phyloP scores from a whole-genome alignment of 768 basidiomycete species.

The Suillus ampliporus region DNA sequence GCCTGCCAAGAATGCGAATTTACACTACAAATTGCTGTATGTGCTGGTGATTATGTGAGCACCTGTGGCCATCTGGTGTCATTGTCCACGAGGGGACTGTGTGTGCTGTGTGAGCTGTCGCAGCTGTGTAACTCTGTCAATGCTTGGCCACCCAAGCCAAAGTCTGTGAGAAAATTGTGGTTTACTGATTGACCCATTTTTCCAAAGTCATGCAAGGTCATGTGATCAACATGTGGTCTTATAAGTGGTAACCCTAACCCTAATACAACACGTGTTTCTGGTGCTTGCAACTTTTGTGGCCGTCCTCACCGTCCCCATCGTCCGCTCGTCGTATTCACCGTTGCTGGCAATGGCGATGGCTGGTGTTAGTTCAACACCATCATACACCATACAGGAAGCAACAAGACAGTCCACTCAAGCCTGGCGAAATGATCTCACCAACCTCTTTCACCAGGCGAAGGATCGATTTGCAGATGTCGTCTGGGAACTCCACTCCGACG shows the following conservation, averaged over 20 bases:
- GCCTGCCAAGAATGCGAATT: too few species aligned
- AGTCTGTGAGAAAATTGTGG: too few species aligned
- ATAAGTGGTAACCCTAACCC: slow-evolving; percentile 15
- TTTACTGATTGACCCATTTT: too few species aligned
- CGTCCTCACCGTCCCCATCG: background rate
- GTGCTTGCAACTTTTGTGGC: slow-evolving; percentile 7
- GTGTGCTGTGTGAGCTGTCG: too few species aligned
- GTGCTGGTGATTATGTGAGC: too few species aligned
- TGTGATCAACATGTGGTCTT: too few species aligned
- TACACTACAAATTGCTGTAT: too few species aligned
- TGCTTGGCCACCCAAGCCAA: too few species aligned
- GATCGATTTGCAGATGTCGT: slow-evolving; percentile 96
- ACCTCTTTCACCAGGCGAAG: slow-evolving; percentile 82
- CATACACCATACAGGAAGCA: slow-evolving; percentile 63
- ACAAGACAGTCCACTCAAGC: slow-evolving; percentile 65
- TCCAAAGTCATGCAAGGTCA: too few species aligned
- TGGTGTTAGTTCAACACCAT: slow-evolving; percentile 37
- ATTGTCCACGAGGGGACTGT: too few species aligned
- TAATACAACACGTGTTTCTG: slow-evolving; percentile 14
- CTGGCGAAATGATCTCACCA: slow-evolving; percentile 84
- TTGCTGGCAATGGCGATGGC: slow-evolving; percentile 14
- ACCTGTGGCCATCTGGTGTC: too few species aligned
- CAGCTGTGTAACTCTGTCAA: too few species aligned
- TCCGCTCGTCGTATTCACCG: background rate
- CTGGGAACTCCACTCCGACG: slow-evolving; percentile 78